Conservation (phyloP, 169 alveolate genomes). For the Plasmodium yoelii region DNA sequence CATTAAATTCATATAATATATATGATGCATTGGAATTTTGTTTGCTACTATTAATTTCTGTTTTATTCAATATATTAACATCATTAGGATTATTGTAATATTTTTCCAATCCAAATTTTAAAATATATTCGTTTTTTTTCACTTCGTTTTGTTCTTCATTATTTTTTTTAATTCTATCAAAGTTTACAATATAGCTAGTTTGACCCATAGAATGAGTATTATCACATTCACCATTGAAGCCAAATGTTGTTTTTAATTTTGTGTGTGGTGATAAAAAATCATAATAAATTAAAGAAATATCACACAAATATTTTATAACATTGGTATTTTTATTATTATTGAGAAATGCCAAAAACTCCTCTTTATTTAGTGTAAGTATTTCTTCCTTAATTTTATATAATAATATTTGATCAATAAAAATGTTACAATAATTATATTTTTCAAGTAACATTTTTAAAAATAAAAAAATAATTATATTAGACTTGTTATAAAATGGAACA, state of each 20-base stretch:
- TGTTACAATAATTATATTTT: constrained; percentile 36
- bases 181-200: background rate
- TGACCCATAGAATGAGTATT: background rate
- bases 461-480: constrained; percentile 23
- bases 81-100: too few relatives aligned
- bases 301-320: constrained; percentile 48
- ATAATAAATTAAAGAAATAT: constrained; percentile 55
- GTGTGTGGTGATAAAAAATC: constrained; percentile 8
- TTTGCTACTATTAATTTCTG: too few relatives aligned
- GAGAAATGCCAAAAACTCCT: constrained; percentile 16
- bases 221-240: background rate
- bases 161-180: background rate
- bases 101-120: too few relatives aligned
- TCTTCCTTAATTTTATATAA: constrained; percentile 35
- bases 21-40: background rate
- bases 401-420: constrained; percentile 42
- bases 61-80: background rate
- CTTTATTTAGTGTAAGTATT: constrained; percentile 12
- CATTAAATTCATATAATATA: constrained; percentile 21
- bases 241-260: background rate
- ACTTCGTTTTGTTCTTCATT: background rate
- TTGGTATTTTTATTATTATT: constrained; percentile 22
- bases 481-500: constrained; percentile 43
- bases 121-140: background rate
- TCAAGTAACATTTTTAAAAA: constrained; percentile 48